phyloP scores from a whole-genome alignment of 352 stramenopile genomes.

The Pythium brassicae region DNA sequence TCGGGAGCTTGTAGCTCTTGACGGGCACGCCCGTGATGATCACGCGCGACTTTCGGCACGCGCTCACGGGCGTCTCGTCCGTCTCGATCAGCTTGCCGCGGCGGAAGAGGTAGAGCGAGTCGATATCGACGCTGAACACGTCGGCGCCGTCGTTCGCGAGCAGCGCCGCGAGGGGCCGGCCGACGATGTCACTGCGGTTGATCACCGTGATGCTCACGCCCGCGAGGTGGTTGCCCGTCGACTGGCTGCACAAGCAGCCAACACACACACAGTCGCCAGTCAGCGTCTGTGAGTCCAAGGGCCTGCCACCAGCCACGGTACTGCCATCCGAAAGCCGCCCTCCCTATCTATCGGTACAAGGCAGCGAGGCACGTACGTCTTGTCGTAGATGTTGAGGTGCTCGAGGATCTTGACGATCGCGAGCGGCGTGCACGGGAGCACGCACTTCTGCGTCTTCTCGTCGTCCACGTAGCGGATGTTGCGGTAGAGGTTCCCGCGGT shows the following conservation, averaged over 20 bases:
- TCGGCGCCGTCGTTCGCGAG: constrained; percentile 94
- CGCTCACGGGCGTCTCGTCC: constrained; percentile 82
- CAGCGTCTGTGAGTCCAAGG: no score
- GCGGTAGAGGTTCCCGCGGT: constrained; percentile 96
- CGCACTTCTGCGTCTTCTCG: constrained; percentile 90
- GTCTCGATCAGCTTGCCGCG: constrained; percentile 87
- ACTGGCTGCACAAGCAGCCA: constrained; percentile 20
- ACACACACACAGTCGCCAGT: no score
- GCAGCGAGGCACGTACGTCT: constrained; percentile 17
- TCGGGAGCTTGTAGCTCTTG: constrained; percentile 91
- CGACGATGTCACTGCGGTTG: constrained; percentile 97
- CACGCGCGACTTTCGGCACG: constrained; percentile 87
- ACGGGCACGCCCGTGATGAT: constrained; percentile 95
- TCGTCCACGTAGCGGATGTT: constrained; percentile 96
- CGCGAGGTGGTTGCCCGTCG: constrained; percentile 57
- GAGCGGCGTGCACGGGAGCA: constrained; percentile 96
- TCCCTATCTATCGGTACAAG: background rate
- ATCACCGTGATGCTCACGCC: constrained; percentile 93
- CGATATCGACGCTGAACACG: constrained; percentile 95
- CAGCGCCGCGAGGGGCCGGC: constrained; percentile 92
- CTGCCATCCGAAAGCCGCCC: no score
- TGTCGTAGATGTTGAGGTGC: constrained; percentile 87
- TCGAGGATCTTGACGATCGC: constrained; percentile 95
- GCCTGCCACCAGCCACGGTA: no score
- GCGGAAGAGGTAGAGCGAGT: constrained; percentile 95